Base-by-base conservation (phyloP, 2,329 filamentous ascomycete species). In the Emmonsiellopsis sp. region DNA sequence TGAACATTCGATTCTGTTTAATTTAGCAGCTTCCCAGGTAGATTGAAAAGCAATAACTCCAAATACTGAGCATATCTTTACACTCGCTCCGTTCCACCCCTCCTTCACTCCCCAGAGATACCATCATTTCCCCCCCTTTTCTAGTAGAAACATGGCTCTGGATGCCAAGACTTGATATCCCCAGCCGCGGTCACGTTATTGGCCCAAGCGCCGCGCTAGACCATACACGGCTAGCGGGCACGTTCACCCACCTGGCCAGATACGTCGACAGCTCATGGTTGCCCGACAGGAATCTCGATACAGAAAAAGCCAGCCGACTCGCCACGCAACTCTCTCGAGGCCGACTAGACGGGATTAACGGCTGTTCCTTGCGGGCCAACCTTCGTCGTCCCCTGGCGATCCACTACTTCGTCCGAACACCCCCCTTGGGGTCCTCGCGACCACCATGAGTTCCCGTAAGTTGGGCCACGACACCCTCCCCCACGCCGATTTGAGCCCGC, bases 371-470 rank as follows among this genome's bases (percentile, higher is more conserved):
- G 11, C 37, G 11, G 37, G 11, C 14, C 37, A 40, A 14, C 37
- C 11, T 11, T 40, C 1, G 37, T 40, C 37, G 37, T 7, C 42
- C 49, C 36, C 36, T 39, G 17, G 42, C 37, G 17, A 47, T 51
- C 54, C 45, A 51, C 48, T 49, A 39, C 43, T 52, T 39, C 17
- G 42, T 47, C 56, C 56, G 55, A 56, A 62, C 56, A 57, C 63
- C 66, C 68, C 67, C 59, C 60, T 61, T 71, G 76, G 75, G 75
- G 73, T 75, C 69, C 69, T 64, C 64, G 72, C 71, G 71, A 67
- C 74, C 74, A 69, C 68, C 70, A 82, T 82, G 78, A 76, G 76
- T 70, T 80, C 78, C 66, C 72, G 78, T 80, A 72, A 65, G 77
- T 72, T 62, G 58, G 62, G 52, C 59, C 59, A 58, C 55, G 44